A percentile compares a stretch with the other conserved stretches of the same genome.
Evolutionary conservation across 2,329 filamentous ascomycete genomes (phyloP).

Genomic region (Tolypocladium capitatum): DNA sequence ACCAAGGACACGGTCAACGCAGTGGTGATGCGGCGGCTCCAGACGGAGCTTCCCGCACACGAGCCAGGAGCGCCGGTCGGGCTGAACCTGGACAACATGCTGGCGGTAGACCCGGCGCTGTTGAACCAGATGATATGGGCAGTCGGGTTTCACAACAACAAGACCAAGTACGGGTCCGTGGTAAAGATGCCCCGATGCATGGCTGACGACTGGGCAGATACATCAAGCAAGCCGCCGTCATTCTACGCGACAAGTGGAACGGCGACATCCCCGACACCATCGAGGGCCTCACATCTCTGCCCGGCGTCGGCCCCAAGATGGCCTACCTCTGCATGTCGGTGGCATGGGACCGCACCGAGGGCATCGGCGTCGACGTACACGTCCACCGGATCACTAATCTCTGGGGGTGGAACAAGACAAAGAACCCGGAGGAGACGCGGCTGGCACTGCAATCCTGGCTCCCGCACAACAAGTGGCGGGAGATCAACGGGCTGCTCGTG

Average conservation of each 20-base stretch:
- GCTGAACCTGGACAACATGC: constrained; percentile 64
- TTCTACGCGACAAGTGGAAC: constrained; percentile 55
- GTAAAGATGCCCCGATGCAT: not conserved
- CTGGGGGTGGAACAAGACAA: constrained; percentile 81
- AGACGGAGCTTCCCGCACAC: constrained; percentile 53
- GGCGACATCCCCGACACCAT: constrained; percentile 73
- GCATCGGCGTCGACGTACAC: constrained; percentile 89
- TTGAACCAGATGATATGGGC: constrained; percentile 66
- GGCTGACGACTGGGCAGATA: constrained; percentile 21
- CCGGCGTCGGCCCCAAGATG: constrained; percentile 92
- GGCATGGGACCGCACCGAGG: constrained; percentile 49
- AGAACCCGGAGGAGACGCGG: constrained; percentile 71
- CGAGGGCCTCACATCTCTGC: constrained; percentile 60
- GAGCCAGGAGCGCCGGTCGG: constrained; percentile 30
- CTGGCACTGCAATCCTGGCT: constrained; percentile 67
- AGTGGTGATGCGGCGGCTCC: constrained; percentile 65
- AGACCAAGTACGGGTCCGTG: constrained; percentile 46
- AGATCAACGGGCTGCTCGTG: constrained; percentile 83
- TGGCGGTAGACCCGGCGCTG: constrained; percentile 51
- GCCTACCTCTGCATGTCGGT: constrained; percentile 75
- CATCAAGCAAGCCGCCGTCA: constrained; percentile 61
- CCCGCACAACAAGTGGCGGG: constrained; percentile 73
- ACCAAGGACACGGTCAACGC: constrained; percentile 89
- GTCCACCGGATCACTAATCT: constrained; percentile 90
- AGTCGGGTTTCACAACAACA: constrained; percentile 91